Percentiles rank a stretch among this genome's conserved stretches.
Conservation (phyloP, 179 eudicot genomes). For the Silene coronaria region DNA sequence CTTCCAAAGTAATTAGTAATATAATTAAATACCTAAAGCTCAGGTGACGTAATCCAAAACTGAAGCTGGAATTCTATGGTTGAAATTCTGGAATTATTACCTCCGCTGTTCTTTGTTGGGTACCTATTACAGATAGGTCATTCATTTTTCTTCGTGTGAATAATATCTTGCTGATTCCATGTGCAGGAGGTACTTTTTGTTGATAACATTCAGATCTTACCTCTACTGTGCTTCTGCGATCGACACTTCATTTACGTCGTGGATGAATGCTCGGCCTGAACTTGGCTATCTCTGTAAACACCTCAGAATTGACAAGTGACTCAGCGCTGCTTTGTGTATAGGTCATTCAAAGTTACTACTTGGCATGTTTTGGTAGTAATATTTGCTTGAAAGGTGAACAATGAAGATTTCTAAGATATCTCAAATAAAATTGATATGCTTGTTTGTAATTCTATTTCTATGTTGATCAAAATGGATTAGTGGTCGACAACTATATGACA, state of each 20-base stretch:
- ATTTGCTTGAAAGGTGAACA: not conserved
- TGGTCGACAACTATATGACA: not conserved
- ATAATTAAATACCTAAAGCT: not conserved
- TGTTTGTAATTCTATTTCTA: not conserved
- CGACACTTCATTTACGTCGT: conserved; percentile 48
- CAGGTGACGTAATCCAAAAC: not conserved
- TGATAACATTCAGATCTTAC: conserved; percentile 80
- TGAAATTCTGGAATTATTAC: not conserved
- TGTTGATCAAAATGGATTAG: not conserved
- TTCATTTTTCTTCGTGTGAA: not conserved
- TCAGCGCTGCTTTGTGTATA: conserved; percentile 16
- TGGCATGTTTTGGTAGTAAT: not conserved
- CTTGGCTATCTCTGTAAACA: conserved; percentile 81
- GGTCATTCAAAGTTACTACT: conserved; percentile 17
- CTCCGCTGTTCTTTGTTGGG: not conserved
- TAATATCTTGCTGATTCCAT: not conserved
- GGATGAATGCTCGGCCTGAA: conserved; percentile 89
- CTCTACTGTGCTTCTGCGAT: conserved; percentile 54
- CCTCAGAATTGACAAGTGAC: conserved; percentile 65
- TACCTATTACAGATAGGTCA: not conserved
- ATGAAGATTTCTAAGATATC: not conserved
- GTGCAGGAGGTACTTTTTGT: conserved; percentile 86
- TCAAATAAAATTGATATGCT: not conserved
- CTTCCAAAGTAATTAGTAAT: not conserved
- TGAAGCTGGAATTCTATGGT: not conserved